These are phyloP conservation scores for Lachnellula arida DNA, from an alignment of 2,329 filamentous ascomycete species.

Conservation along the genomic window DNA sequence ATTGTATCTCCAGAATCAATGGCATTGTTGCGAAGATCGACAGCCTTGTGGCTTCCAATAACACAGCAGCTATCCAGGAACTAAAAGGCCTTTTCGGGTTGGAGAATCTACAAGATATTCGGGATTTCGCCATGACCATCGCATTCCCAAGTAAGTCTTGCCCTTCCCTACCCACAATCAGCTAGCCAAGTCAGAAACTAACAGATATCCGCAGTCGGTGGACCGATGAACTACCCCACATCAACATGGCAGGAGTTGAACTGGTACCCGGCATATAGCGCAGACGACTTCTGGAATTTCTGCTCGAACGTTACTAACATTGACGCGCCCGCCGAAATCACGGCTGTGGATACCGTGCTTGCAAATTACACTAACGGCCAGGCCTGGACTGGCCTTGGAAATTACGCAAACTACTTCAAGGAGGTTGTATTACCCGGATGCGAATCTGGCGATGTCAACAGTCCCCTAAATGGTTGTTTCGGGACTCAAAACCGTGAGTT, in stretches of 20 bases:
- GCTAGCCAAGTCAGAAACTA: neutral
- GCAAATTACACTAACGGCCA: slow-evolving; percentile 45
- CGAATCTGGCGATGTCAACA: slow-evolving; percentile 37
- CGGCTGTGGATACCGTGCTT: slow-evolving; percentile 41
- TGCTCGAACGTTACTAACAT: slow-evolving; percentile 47
- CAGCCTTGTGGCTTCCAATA: slow-evolving; percentile 38
- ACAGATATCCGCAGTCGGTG: slow-evolving; percentile 31
- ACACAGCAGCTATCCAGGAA: slow-evolving; percentile 39
- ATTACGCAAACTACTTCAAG: slow-evolving; percentile 49
- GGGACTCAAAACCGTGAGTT: slow-evolving; percentile 28
- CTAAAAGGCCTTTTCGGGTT: slow-evolving; percentile 46
- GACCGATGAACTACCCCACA: slow-evolving; percentile 44
- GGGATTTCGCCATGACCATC: slow-evolving; percentile 46
- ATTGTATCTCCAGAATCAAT: slow-evolving; percentile 46
- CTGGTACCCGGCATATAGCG: slow-evolving; percentile 40
- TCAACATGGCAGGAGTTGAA: slow-evolving; percentile 51
- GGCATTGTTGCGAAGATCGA: slow-evolving; percentile 47
- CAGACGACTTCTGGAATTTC: slow-evolving; percentile 47
- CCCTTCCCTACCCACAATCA: too few species aligned
- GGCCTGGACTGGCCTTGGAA: slow-evolving; percentile 46
- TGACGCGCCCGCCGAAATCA: slow-evolving; percentile 39
- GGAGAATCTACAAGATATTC: slow-evolving; percentile 38
- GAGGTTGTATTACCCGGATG: slow-evolving; percentile 41
- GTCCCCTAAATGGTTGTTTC: slow-evolving; percentile 39
- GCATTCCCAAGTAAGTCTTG: slow-evolving; percentile 37